phyloP scores from a whole-genome alignment of 2,329 filamentous ascomycete species.

The Penicillium sumatraense region DNA sequence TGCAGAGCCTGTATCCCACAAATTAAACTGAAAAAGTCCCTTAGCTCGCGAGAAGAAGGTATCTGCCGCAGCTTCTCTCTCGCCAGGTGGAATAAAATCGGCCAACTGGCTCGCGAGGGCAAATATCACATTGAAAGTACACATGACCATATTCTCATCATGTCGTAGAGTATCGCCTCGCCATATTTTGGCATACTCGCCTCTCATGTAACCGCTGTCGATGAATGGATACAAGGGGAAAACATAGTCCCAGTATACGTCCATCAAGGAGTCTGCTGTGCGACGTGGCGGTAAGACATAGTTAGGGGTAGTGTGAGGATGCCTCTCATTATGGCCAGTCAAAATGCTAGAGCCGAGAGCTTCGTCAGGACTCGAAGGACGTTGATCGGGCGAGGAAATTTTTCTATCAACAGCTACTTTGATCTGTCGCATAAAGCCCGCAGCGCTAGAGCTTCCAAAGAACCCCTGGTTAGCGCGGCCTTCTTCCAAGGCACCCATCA shows the following conservation, averaged over 20 bases:
- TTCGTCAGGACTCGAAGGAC: constrained; percentile 19
- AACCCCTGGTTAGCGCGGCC: constrained; percentile 48
- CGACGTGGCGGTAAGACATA: constrained; percentile 52
- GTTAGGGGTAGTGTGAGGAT: constrained; percentile 18
- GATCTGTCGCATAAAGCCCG: constrained; percentile 54
- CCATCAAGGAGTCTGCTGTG: constrained; percentile 52
- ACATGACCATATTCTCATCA: constrained; percentile 51
- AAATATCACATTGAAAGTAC: constrained; percentile 53
- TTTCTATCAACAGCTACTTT: constrained; percentile 48
- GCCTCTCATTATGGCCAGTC: constrained; percentile 20
- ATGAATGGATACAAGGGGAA: constrained; percentile 55
- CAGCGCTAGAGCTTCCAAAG: constrained; percentile 54
- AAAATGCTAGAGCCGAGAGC: constrained; percentile 24
- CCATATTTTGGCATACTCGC: constrained; percentile 49
- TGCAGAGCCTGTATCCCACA: constrained; percentile 50
- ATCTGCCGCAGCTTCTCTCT: constrained; percentile 47
- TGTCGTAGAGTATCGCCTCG: constrained; percentile 40
- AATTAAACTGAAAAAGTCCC: constrained; percentile 47
- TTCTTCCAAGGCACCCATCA: constrained; percentile 53
- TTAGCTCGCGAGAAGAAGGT: constrained; percentile 51
- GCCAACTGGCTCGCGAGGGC: constrained; percentile 52
- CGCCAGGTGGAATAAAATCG: constrained; percentile 46
- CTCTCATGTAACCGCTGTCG: constrained; percentile 43
- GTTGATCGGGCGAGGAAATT: constrained; percentile 26
- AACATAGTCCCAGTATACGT: constrained; percentile 54